Conservation (phyloP, 2,329 filamentous ascomycete genomes). For the Aureobasidium sp. region DNA sequence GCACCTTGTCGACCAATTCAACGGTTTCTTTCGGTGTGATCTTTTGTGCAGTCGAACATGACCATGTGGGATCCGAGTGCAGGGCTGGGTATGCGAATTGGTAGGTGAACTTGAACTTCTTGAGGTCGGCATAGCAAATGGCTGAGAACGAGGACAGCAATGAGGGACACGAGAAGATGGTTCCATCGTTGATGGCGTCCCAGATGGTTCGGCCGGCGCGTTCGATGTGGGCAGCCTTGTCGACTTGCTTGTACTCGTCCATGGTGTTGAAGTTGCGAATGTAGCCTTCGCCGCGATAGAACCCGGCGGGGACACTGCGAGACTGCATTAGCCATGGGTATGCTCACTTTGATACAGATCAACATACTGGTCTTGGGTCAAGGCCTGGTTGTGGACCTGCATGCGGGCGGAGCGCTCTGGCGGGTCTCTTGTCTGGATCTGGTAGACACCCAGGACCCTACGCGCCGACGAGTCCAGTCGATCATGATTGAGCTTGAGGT, state of each 20-base stretch:
- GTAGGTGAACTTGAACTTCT: constrained; percentile 97
- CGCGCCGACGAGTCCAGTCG: constrained; percentile 92
- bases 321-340: not conserved
- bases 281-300: constrained; percentile 80
- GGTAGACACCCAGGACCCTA: constrained; percentile 79
- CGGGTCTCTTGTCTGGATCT: constrained; percentile 64
- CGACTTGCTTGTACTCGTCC: constrained; percentile 80
- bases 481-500: constrained; percentile 92
- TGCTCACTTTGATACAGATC: not conserved
- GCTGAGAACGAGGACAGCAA: constrained; percentile 82
- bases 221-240: constrained; percentile 71
- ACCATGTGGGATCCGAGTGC: constrained; percentile 80
- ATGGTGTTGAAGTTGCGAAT: constrained; percentile 96
- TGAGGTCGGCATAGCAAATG: constrained; percentile 89
- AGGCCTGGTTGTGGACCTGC: constrained; percentile 80
- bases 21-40: constrained; percentile 66
- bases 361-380: constrained; percentile 73
- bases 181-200: constrained; percentile 95
- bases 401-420: constrained; percentile 76
- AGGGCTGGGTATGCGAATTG: constrained; percentile 95
- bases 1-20: constrained; percentile 70
- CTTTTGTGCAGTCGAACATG: constrained; percentile 19
- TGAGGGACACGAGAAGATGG: constrained; percentile 90
- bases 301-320: constrained; percentile 58
- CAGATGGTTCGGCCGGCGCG: constrained; percentile 80